Base-by-base conservation (phyloP, 768 basidiomycete species). In the Thelephora ganbajun region DNA sequence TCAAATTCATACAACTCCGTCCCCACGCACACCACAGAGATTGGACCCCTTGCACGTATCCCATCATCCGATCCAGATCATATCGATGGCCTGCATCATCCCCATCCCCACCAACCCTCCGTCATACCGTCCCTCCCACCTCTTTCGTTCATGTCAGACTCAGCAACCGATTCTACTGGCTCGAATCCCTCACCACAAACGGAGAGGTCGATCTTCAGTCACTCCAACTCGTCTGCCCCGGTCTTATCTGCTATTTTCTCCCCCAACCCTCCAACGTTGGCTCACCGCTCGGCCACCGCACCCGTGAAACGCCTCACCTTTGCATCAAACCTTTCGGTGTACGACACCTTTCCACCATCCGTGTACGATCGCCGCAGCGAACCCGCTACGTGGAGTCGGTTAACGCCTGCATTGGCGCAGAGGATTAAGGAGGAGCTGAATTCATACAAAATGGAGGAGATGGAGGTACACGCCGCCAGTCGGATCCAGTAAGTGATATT, bases 391-490 rank as follows among this genome's bases (percentile, higher is more conserved):
- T 97, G 92, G 81, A 97, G 93, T 66, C 76, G 88, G 35, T 67
- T 99, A 57, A 99, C 96, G 46, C 96, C 94, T 39, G 80, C 84
- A 49, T 69, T 98, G 57, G 94, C 94, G 35, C 90, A 97, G 70
- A 75, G 83, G 57, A 98, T 99, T 64, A 99, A 99, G 73, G 91
- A 94, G 67, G 90, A 94, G 67, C 71, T 99, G 46, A 99, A 99
- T 66, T 90, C 89, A 48, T 98, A 88, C 68, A 98, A 98, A 73
- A 89, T 97, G 86, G 92, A 94, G 66, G 92, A 97, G 69, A 98
- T 99, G 94, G 90, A 93, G 62, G 92, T 99, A 52, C 94, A 98
- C 65, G 86, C 87, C 56, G 71, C 84, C 44, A 93, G 89, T 65
- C 80, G 89, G 63, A 79, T 87, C 57, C 83, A 96, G 88, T 91